Evolutionary conservation across 1,284 basidiomycete genomes (phyloP).

Genomic region (Ganoderma leucocontextum): DNA sequence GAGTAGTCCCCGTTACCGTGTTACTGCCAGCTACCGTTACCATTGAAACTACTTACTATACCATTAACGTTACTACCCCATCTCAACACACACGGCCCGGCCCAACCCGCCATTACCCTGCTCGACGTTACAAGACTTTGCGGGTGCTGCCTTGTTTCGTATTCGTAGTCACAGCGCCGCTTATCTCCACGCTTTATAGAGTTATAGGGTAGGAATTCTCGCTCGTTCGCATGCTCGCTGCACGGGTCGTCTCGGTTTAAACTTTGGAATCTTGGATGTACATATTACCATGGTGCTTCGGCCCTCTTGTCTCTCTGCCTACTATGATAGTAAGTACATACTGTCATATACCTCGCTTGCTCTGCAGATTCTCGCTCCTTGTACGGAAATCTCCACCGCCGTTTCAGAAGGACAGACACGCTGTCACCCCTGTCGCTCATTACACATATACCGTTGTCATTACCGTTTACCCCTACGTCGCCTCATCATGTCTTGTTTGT

Average conservation of each 20-base stretch:
- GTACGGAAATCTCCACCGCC: not conserved
- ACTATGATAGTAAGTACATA: not conserved
- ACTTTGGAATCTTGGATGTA: conserved; percentile 14
- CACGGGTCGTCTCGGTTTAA: conserved; percentile 5
- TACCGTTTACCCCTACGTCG: conserved; percentile 1
- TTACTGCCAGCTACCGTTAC: not conserved
- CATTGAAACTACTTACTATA: conserved; percentile 4
- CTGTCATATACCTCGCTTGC: conserved; percentile 3
- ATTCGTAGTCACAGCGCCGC: not conserved
- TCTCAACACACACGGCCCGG: not conserved
- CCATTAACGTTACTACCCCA: conserved; percentile 1
- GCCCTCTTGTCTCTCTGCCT: not conserved
- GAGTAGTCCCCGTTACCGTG: conserved; percentile 1
- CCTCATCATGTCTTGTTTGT: conserved; percentile 1
- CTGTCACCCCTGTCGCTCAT: not conserved
- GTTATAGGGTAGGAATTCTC: not conserved
- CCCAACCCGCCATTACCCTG: not conserved
- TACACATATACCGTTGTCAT: conserved; percentile 3
- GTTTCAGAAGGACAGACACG: not conserved
- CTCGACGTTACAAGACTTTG: conserved; percentile 1
- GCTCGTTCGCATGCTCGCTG: conserved; percentile 7
- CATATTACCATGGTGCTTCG: not conserved
- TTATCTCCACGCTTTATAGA: not conserved
- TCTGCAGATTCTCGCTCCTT: not conserved
- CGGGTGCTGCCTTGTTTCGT: not conserved